Evolutionary conservation across 495 filamentous ascomycete species (phyloP), one percentile per base, ranked within the genome.

Genomic region (Aspergillus carlsbadensis): DNA sequence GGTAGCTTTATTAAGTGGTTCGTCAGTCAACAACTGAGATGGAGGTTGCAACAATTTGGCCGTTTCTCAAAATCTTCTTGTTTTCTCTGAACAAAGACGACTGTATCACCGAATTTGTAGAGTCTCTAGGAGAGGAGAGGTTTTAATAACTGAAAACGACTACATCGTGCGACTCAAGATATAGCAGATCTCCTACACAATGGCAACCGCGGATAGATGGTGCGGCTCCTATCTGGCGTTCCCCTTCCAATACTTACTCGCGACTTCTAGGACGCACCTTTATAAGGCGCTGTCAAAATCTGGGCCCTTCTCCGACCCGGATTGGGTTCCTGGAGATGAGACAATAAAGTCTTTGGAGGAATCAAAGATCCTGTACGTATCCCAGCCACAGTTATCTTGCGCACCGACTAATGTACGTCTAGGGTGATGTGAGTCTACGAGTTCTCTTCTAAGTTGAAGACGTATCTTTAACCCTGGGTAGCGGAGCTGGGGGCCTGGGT

Each of bases 401-500:
- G 43, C 7, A 3, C 31, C 43, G 13, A 58, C 66, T 74, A 61
- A 77, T 46, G 24, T 40, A 22, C 24, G 18, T 41, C 0, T 29
- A 75, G 72, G 50, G 72, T 75, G 24, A 75, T 75, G 72, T 75
- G 49, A 36, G 70, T 69, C 5, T 6, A 5, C 10, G 18, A 33
- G 31, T 20, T 6, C 18, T 2, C 14, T 24, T 22, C 5, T 26
- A 47, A 10, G 49, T 11, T 24, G 40, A 40, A 42, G 18, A 63
- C 46, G 62, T 29, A 63, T n/a, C 14, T 44, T 0, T 42, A 26
- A 29, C 29, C 52, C 1, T n/a, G 14, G 15, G 20, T 54, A 96
- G 90, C 54, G 95, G 95, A 39, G 95, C 95, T 59, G 95, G 95
- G 55, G 95, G 95, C 10, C 70, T 99, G 60, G 95, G 95, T 56